These are phyloP conservation scores for Fistulifera solaris DNA, from an alignment of 108 stramenopile species.

Conservation along the genomic window DNA sequence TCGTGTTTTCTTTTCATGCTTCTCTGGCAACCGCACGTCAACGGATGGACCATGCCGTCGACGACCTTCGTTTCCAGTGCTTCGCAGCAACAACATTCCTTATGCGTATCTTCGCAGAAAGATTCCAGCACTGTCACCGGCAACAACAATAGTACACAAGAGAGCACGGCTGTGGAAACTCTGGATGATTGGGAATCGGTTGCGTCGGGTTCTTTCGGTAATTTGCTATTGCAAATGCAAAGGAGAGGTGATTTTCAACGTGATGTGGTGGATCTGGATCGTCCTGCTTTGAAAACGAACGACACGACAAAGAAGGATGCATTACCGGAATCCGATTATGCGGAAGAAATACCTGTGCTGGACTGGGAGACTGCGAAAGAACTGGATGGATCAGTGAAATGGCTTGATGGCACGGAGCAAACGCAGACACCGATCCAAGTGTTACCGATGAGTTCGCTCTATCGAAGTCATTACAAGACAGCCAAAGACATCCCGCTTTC, in stretches of 20 bases:
- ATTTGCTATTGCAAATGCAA: constrained; percentile 57
- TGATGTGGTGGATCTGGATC: constrained; percentile 1
- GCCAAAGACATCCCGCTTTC: not conserved
- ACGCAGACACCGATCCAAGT: not conserved
- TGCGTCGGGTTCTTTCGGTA: constrained; percentile 26
- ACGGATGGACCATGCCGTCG: too few species aligned
- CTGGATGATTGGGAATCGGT: not conserved
- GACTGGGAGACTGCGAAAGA: constrained; percentile 20
- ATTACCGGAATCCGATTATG: constrained; percentile 3
- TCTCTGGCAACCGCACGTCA: too few species aligned
- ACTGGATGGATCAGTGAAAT: constrained; percentile 23
- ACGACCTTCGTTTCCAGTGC: too few species aligned
- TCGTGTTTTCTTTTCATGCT: too few species aligned
- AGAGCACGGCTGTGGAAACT: too few species aligned
- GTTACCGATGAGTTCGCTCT: not conserved
- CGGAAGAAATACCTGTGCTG: constrained; percentile 3
- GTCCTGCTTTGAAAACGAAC: constrained; percentile 11
- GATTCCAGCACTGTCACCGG: too few species aligned
- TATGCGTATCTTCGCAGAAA: too few species aligned
- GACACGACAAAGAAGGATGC: constrained; percentile 1
- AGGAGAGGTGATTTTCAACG: constrained; percentile 2
- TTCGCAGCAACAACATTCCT: too few species aligned
- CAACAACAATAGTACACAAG: too few species aligned
- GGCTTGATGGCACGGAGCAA: not conserved
- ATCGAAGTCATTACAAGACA: not conserved